These are phyloP conservation scores for Trichoderma polysporum DNA, from an alignment of 2,329 filamentous ascomycete genomes.

Conservation along the genomic window DNA sequence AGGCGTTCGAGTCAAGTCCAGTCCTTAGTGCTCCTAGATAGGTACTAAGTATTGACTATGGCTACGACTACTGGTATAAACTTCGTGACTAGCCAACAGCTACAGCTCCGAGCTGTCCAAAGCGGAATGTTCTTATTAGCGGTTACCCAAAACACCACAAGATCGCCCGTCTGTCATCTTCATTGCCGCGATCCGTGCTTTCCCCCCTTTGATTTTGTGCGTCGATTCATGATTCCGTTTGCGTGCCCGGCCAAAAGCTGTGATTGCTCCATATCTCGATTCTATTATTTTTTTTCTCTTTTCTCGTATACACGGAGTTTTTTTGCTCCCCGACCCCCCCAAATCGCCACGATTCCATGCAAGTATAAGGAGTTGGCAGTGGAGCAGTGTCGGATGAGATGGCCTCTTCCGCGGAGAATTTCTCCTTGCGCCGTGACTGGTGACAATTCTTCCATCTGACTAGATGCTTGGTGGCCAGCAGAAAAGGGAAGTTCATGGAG, in stretches of 20 bases:
- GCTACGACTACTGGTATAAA: neutral
- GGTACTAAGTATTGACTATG: neutral
- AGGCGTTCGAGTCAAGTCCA: neutral
- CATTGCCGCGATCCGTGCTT: neutral
- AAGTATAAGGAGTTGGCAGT: neutral
- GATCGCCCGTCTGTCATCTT: neutral
- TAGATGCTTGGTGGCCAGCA: neutral
- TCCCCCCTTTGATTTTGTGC: neutral
- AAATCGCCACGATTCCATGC: neutral
- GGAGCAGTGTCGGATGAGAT: neutral
- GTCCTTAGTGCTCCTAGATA: neutral
- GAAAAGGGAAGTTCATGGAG: neutral
- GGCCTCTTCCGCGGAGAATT: neutral
- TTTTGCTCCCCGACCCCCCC: neutral
- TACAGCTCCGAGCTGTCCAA: neutral
- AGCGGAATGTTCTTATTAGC: neutral
- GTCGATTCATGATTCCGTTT: neutral
- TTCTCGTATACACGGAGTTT: neutral
- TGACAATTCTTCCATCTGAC: neutral
- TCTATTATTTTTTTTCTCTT: neutral
- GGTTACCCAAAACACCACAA: constrained; percentile 12
- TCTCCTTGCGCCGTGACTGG: neutral
- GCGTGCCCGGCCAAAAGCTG: neutral
- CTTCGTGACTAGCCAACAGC: neutral
- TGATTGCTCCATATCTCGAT: neutral